Conservation (phyloP, 2,329 filamentous ascomycete species). For the Claviceps purpurea region DNA sequence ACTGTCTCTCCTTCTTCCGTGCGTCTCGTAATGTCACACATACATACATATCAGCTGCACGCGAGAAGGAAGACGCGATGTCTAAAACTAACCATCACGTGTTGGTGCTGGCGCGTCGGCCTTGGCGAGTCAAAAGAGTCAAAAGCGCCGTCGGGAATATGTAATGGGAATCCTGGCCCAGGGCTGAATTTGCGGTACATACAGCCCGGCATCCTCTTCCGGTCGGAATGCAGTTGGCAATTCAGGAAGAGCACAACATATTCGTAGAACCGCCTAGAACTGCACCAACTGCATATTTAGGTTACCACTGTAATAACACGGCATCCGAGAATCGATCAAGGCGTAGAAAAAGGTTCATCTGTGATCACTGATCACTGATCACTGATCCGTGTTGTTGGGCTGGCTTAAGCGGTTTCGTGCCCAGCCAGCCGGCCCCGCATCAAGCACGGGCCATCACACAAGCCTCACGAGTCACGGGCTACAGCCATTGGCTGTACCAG, state of each 20-base stretch:
- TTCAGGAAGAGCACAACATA: too few species aligned
- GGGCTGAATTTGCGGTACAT: background rate
- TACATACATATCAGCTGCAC: background rate
- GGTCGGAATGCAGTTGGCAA: background rate
- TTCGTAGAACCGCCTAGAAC: too few species aligned
- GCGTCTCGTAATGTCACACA: background rate
- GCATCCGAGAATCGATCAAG: too few species aligned
- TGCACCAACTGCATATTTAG: background rate
- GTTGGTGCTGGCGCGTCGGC: background rate
- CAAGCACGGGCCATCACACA: too few species aligned
- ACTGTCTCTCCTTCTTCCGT: background rate
- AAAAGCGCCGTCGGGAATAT: background rate
- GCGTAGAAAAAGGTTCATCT: too few species aligned
- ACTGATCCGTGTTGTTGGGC: too few species aligned
- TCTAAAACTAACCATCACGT: background rate
- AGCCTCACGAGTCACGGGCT: too few species aligned
- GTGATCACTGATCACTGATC: too few species aligned
- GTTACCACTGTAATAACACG: too few species aligned
- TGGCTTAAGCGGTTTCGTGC: too few species aligned
- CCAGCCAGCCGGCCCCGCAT: too few species aligned
- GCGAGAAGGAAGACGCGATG: background rate
- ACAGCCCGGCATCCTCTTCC: background rate
- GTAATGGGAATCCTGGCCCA: background rate
- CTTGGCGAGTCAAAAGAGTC: background rate
- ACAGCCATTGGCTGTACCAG: too few species aligned